Percentiles rank a stretch among this genome's conserved stretches.
These are phyloP conservation scores for Globisporangium perplexum DNA, from an alignment of 352 stramenopile genomes.

Conservation along the genomic window DNA sequence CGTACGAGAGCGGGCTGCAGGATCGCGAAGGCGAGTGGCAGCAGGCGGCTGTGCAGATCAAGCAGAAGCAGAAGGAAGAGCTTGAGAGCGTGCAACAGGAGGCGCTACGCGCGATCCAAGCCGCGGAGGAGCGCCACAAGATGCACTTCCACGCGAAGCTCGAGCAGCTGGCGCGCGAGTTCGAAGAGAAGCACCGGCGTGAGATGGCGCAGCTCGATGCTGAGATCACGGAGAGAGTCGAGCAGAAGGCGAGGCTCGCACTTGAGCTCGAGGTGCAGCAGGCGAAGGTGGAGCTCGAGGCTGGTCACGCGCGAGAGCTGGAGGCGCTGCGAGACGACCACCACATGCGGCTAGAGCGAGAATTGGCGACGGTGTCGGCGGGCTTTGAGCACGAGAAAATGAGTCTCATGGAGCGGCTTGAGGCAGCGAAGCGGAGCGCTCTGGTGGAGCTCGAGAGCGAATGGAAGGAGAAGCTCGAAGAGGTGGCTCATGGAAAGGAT, in stretches of 20 bases:
- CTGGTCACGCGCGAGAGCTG: background rate
- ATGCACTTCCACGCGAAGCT: constrained; percentile 40
- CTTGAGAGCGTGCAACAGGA: constrained; percentile 52
- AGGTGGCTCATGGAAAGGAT: constrained; percentile 3
- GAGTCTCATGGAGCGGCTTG: constrained; percentile 1
- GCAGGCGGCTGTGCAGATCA: constrained; percentile 62
- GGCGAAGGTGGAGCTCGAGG: constrained; percentile 18
- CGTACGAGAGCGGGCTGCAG: constrained; percentile 54
- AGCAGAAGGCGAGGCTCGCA: constrained; percentile 17
- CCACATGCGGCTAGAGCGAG: constrained; percentile 12
- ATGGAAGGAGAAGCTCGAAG: constrained; percentile 19
- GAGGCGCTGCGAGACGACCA: background rate
- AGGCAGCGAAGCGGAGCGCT: constrained; percentile 10
- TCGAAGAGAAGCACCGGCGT: constrained; percentile 24
- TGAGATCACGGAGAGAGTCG: constrained; percentile 22
- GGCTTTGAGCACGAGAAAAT: constrained; percentile 17
- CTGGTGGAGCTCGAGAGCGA: constrained; percentile 16
- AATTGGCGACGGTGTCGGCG: constrained; percentile 8
- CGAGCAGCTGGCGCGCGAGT: constrained; percentile 19
- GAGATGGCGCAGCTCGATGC: constrained; percentile 16
- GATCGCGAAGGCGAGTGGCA: constrained; percentile 79
- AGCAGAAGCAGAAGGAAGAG: constrained; percentile 67
- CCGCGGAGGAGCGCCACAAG: constrained; percentile 55
- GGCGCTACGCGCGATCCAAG: constrained; percentile 53
- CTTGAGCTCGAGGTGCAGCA: constrained; percentile 14